Conservation (phyloP, 2,329 filamentous ascomycete species). For the Berkeleyomyces basicola region DNA sequence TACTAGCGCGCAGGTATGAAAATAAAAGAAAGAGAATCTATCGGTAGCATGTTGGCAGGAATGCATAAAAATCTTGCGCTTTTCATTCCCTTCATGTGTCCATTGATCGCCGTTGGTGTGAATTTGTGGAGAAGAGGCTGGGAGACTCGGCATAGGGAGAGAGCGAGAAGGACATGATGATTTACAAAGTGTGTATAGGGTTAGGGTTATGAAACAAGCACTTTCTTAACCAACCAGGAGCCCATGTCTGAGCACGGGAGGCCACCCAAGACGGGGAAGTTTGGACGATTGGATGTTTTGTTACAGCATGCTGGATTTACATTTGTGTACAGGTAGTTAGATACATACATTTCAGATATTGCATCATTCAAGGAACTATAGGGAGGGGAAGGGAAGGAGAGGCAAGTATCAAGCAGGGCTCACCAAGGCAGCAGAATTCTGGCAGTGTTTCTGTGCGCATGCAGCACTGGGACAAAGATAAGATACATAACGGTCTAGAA, state of each 20-base stretch:
- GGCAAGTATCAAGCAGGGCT: neutral
- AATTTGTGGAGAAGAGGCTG: neutral
- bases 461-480: no score
- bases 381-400: neutral
- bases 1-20: neutral
- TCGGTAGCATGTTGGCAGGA: neutral
- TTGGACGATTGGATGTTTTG: neutral
- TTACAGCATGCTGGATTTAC: neutral
- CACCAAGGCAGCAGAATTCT: neutral
- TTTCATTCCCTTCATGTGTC: neutral
- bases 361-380: neutral
- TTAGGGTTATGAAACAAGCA: neutral
- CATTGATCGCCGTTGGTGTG: neutral
- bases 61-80: neutral
- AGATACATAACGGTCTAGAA: neutral
- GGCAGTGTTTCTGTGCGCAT: no score
- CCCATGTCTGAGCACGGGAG: neutral
- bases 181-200: neutral
- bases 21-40: neutral
- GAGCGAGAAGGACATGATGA: neutral
- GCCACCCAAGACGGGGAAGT: neutral
- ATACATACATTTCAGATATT: neutral
- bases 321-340: neutral
- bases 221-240: neutral
- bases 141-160: neutral